Conservation (phyloP, 441 rosid species). For the Hypseocharis bilobata region DNA sequence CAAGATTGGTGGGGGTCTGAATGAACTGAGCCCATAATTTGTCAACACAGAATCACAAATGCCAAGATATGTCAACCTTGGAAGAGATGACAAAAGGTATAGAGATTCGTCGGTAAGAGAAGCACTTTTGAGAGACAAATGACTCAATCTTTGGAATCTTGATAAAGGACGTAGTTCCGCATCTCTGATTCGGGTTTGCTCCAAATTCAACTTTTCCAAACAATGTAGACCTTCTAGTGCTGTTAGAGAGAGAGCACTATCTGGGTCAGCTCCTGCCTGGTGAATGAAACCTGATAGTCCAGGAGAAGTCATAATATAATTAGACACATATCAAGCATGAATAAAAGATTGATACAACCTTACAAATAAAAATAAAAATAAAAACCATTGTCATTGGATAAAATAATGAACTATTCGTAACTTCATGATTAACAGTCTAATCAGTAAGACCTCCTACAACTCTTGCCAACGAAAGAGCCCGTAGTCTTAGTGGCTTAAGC, state of each 20-base stretch:
- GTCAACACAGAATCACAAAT: constrained; percentile 69
- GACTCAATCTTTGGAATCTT: constrained; percentile 39
- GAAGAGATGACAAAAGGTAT: constrained; percentile 45
- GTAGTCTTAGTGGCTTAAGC: background rate
- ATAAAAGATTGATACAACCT: too few species aligned
- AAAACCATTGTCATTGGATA: too few species aligned
- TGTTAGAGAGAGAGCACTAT: constrained; percentile 34
- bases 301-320: constrained; percentile 7
- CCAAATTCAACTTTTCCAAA: constrained; percentile 61
- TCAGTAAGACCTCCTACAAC: too few species aligned
- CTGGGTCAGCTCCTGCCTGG: constrained; percentile 29
- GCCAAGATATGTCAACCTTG: constrained; percentile 46
- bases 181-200: constrained; percentile 53
- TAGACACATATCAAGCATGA: too few species aligned
- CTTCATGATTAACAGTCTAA: too few species aligned
- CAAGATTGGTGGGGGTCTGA: constrained; percentile 45
- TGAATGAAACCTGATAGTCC: constrained; percentile 46
- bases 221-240: constrained; percentile 41
- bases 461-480: background rate
- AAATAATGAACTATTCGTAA: background rate
- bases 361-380: too few species aligned
- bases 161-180: constrained; percentile 41
- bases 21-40: constrained; percentile 42
- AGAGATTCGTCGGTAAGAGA: constrained; percentile 61
- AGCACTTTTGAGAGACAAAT: constrained; percentile 47